phyloP scores from a whole-genome alignment of 192 early-diverging fungal genomes.

The Entomortierella lignicola region DNA sequence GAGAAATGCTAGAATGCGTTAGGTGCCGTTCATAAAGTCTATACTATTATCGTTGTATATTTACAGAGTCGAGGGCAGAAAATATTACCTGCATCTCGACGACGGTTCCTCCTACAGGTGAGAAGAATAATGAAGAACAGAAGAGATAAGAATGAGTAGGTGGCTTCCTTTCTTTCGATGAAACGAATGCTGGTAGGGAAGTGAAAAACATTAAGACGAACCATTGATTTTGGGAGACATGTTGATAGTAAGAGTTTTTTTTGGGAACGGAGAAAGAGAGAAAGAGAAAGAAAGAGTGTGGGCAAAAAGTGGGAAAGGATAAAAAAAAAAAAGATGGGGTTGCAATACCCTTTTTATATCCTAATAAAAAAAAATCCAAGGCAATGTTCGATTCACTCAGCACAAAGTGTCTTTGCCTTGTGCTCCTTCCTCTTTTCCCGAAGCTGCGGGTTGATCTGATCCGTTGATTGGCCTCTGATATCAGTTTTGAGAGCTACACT shows the following conservation, averaged over 20 bases:
- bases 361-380: background rate
- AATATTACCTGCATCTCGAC: slow-evolving; percentile 54
- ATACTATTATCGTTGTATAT: background rate
- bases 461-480: background rate
- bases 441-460: background rate
- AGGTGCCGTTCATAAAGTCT: background rate
- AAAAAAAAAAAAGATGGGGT: slow-evolving; percentile 12
- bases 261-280: slow-evolving; percentile 1
- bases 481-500: background rate
- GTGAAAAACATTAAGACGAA: slow-evolving; percentile 3
- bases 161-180: background rate
- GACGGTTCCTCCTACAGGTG: slow-evolving; percentile 48
- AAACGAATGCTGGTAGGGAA: no score
- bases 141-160: background rate
- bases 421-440: background rate
- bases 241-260: slow-evolving; percentile 18
- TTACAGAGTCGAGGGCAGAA: background rate
- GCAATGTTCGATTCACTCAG: background rate
- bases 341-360: background rate
- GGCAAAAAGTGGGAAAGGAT: background rate
- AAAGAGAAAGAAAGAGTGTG: background rate
- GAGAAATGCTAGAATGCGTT: background rate
- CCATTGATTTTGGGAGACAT: slow-evolving; percentile 53
- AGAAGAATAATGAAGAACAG: background rate
- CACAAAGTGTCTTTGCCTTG: background rate